Evolutionary conservation across 768 basidiomycete species (phyloP), one percentile per base, ranked within the genome.

Genomic region (Leccinellum luteum): DNA sequence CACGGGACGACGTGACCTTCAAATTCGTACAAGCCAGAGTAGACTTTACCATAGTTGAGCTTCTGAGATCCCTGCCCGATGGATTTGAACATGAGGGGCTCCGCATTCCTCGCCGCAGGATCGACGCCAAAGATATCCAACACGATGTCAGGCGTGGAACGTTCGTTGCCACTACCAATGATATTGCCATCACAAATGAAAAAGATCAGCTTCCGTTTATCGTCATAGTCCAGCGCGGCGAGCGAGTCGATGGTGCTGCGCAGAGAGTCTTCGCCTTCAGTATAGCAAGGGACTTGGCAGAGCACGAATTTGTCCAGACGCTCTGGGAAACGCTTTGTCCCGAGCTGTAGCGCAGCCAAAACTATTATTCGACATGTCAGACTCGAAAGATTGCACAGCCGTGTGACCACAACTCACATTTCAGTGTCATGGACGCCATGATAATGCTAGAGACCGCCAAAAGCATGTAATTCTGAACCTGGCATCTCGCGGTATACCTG

Each of bases 161-260:
- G 76, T 54, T 87, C 86, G 64, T 87, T 87, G 17, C 86, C 86
- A 59, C 79, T 81, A 48, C 85, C 85, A 51, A 86, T 85, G 70
- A 87, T 86, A 63, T 87, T 87, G 3, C 85, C 85, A 64, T 87
- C 85, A 62, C 85, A 87, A 51, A 87, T 82, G 60, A 87, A 63
- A 68, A 87, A 80, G 54, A 87, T 75, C 21, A 87, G 64, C 73
- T 87, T 87, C 60, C 86, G 79, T 69, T 87, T 87, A 70, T 87
- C 85, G 59, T 87, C 86, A 56, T 87, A 87, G 64, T 83, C 79
- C 59, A 87, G 73, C 28, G 77, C 78, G 8, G 85, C 83, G 34
- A 87, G 75, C 3, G 85, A 87, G 67, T 87, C 86, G 60, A 87
- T 82, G n/a, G 85, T 87, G 32, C 77, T 75, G 34, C 86, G 84